A percentile compares a stretch with the other conserved stretches of the same genome.
Conservation (phyloP, 2,329 filamentous ascomycete species). For the Ploettnerulaceae sp. region DNA sequence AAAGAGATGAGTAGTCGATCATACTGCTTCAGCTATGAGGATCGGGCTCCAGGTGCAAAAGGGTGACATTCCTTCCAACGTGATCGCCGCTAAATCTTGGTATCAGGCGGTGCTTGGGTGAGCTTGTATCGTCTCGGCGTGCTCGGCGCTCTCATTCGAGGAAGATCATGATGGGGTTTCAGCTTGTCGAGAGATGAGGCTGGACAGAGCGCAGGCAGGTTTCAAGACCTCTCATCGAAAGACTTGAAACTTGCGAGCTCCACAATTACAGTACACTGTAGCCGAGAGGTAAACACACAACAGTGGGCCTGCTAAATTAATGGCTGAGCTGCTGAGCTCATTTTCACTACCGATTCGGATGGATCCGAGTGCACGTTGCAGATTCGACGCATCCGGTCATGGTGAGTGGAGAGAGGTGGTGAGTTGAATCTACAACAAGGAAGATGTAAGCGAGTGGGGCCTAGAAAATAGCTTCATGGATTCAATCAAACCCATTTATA, state of each 20-base stretch:
- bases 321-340: not conserved
- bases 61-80: too few relatives aligned
- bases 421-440: too few relatives aligned
- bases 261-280: slow-evolving; percentile 1
- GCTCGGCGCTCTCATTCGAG: slow-evolving; percentile 5
- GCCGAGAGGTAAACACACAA: not conserved
- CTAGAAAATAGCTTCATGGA: not conserved
- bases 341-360: not conserved
- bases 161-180: slow-evolving; percentile 5
- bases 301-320: not conserved
- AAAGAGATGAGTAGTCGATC: slow-evolving; percentile 7
- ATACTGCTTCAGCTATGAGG: slow-evolving; percentile 5
- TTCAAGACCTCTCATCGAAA: slow-evolving; percentile 11
- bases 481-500: not conserved
- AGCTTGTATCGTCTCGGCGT: not conserved
- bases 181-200: not conserved
- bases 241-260: slow-evolving; percentile 8
- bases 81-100: slow-evolving; percentile 9
- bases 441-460: too few relatives aligned
- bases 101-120: slow-evolving; percentile 2
- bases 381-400: not conserved
- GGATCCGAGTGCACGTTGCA: not conserved
- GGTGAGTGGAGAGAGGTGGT: too few relatives aligned
- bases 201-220: not conserved
- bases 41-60: not conserved